phyloP scores from a whole-genome alignment of 495 filamentous ascomycete genomes.

The Podospora sp. region DNA sequence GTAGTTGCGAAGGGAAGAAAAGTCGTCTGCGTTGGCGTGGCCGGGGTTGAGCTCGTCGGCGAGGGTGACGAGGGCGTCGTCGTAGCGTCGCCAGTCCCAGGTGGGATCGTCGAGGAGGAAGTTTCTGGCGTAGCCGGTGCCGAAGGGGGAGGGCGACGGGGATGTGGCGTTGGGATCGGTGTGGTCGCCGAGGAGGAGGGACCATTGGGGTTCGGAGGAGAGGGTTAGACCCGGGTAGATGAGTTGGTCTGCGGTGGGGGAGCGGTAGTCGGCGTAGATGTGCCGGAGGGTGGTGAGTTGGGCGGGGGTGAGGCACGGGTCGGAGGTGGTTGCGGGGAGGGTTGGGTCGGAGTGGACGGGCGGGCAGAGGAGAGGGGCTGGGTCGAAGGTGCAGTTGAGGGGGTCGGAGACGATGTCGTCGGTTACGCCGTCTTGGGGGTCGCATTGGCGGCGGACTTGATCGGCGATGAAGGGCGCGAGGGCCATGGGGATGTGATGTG shows the following conservation, averaged over 20 bases:
- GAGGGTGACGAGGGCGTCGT: constrained; percentile 39
- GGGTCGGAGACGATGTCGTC: constrained; percentile 67
- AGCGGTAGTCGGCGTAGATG: constrained; percentile 58
- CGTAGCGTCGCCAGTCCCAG: constrained; percentile 42
- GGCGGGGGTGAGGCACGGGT: constrained; percentile 43
- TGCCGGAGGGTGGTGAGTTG: constrained; percentile 55
- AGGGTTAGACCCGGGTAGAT: constrained; percentile 55
- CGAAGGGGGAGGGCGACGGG: constrained; percentile 41
- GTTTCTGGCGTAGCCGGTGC: constrained; percentile 44
- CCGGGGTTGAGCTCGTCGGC: constrained; percentile 49
- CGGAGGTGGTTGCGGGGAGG: constrained; percentile 58
- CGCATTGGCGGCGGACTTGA: constrained; percentile 63
- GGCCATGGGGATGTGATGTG: constrained; percentile 51
- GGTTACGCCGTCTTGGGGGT: constrained; percentile 60
- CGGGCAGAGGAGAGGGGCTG: constrained; percentile 54
- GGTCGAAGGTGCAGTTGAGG: constrained; percentile 55
- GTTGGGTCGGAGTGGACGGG: constrained; percentile 30
- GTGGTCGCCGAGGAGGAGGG: constrained; percentile 40
- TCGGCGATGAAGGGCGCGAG: constrained; percentile 52
- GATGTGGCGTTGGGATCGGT: constrained; percentile 33
- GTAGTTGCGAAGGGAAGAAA: constrained; percentile 50
- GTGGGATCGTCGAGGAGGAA: constrained; percentile 48
- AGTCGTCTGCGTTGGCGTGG: constrained; percentile 49
- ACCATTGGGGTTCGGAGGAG: constrained; percentile 36
- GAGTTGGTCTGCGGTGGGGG: constrained; percentile 49